Conservation (phyloP, 352 stramenopile genomes). For the Thalassiosira livingstoniorum region DNA sequence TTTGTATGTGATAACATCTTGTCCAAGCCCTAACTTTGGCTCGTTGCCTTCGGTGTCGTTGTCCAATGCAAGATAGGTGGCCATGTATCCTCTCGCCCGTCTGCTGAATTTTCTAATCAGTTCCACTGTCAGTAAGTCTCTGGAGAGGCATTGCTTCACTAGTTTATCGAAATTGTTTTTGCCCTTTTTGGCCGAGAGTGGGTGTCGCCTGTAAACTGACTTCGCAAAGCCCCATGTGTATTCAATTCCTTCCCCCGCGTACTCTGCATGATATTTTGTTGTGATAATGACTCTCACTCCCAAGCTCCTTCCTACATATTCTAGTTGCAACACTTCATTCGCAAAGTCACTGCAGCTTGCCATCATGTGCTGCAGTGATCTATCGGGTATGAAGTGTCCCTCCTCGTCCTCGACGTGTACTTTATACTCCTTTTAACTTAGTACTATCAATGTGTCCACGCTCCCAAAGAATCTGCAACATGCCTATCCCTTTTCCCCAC, state of each 20-base stretch:
- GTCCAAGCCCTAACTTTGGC: no score
- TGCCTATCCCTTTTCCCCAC: background rate
- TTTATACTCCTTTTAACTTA: background rate
- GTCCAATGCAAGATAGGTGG: background rate
- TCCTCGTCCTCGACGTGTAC: background rate
- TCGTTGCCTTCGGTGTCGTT: no score
- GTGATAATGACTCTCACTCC: conserved; percentile 6
- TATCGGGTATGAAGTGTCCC: background rate
- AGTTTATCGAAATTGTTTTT: no score
- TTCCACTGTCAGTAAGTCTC: background rate
- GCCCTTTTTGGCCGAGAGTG: conserved; percentile 14
- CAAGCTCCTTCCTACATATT: conserved; percentile 7
- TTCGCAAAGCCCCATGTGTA: conserved; percentile 28
- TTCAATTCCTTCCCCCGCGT: conserved; percentile 21
- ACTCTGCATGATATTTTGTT: conserved; percentile 30
- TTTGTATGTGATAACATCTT: conserved; percentile 13
- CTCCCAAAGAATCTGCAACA: background rate
- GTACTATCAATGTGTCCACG: no score
- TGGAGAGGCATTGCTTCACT: conserved; percentile 24
- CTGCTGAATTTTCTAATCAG: conserved; percentile 8
- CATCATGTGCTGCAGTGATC: background rate
- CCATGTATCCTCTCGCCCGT: conserved; percentile 2
- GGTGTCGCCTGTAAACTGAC: conserved; percentile 5
- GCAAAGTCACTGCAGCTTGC: background rate
- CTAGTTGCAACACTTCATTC: background rate